phyloP scores from a whole-genome alignment of 73 alveolate genomes.

The Tetrahymena thermophila region DNA sequence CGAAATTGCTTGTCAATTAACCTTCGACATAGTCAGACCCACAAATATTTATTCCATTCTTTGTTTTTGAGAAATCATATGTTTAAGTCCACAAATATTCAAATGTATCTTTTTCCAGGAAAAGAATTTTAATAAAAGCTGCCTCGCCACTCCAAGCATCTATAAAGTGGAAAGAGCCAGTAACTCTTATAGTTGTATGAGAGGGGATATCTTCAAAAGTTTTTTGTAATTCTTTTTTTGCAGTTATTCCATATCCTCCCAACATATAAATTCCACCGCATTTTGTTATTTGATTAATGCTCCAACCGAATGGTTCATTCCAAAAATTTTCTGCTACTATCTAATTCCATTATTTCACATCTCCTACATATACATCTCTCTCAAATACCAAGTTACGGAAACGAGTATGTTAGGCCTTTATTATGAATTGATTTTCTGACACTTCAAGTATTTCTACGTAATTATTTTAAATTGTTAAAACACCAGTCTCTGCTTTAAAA shows the following conservation, averaged over 20 bases:
- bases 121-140: constrained; percentile 52
- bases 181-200: constrained; percentile 50
- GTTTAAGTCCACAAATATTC: constrained; percentile 64
- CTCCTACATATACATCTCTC: background rate
- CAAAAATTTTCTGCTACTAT: constrained; percentile 14
- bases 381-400: background rate
- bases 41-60: constrained; percentile 63
- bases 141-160: constrained; percentile 82
- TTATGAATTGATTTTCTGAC: background rate
- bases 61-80: constrained; percentile 43
- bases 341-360: background rate
- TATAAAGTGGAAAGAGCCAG: constrained; percentile 65
- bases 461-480: background rate
- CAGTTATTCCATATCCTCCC: constrained; percentile 68
- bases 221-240: constrained; percentile 54
- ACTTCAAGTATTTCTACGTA: background rate
- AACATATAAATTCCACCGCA: constrained; percentile 62
- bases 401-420: background rate
- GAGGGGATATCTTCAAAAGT: constrained; percentile 50
- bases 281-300: constrained; percentile 41
- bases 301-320: constrained; percentile 50
- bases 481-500: background rate
- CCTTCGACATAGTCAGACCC: constrained; percentile 65
- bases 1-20: constrained; percentile 42
- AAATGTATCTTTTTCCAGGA: constrained; percentile 43